phyloP scores from a whole-genome alignment of 352 stramenopile genomes.

The Pythium sukuiense region DNA sequence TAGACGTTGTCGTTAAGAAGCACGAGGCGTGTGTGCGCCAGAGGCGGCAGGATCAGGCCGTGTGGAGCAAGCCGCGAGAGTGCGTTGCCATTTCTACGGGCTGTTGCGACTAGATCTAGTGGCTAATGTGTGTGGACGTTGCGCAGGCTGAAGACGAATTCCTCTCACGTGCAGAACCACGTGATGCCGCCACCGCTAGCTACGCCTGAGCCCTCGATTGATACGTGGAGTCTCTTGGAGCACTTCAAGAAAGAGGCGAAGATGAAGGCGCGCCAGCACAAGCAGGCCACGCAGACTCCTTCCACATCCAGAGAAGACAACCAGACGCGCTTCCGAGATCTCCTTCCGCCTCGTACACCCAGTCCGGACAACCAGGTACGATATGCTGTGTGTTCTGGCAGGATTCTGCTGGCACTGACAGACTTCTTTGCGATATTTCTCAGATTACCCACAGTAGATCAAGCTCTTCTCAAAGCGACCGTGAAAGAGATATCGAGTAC shows the following conservation, averaged over 20 bases:
- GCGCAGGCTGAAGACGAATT: conserved; percentile 4
- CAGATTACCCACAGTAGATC: conserved; percentile 2
- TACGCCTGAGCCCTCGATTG: background rate
- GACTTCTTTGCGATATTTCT: background rate
- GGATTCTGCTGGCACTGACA: too few relatives aligned
- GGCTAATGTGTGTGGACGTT: too few relatives aligned
- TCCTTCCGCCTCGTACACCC: background rate
- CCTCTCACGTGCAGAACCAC: conserved; percentile 24
- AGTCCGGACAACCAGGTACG: conserved; percentile 13
- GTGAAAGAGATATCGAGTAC: background rate
- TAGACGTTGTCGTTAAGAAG: conserved; percentile 47
- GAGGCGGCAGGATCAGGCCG: conserved; percentile 46
- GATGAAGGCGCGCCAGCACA: conserved; percentile 7
- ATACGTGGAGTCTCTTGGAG: conserved; percentile 18
- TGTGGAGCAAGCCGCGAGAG: conserved; percentile 52
- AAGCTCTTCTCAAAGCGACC: conserved; percentile 11
- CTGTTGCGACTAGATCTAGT: too few relatives aligned
- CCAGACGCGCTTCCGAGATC: background rate
- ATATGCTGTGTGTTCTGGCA: too few relatives aligned
- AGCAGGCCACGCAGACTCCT: background rate
- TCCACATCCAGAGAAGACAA: background rate
- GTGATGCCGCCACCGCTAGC: conserved; percentile 9
- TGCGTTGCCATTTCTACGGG: too few relatives aligned
- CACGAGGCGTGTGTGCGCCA: conserved; percentile 44
- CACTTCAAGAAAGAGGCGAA: conserved; percentile 17